Evolutionary conservation across 1,284 basidiomycete genomes (phyloP).

Genomic region (Jaminaea rosea): DNA sequence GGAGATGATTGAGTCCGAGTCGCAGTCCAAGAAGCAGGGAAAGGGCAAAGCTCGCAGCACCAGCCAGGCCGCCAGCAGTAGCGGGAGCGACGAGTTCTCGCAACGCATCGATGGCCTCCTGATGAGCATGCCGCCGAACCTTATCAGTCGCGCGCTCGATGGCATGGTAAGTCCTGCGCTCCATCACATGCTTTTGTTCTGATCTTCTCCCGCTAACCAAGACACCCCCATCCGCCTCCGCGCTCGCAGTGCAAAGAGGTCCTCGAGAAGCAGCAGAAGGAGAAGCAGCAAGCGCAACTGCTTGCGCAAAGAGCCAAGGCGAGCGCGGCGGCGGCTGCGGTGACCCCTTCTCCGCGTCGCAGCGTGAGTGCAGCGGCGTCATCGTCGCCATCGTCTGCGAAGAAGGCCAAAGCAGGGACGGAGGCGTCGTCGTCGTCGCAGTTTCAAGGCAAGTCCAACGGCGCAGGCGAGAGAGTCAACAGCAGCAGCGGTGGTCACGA

Average conservation of each 20-base stretch:
- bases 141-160: constrained; percentile 4
- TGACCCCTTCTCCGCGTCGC: too few species aligned
- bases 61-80: not conserved
- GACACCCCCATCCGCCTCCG: not conserved
- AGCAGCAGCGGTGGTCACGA: too few species aligned
- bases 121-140: constrained; percentile 2
- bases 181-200: not conserved
- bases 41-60: not conserved
- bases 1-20: too few species aligned
- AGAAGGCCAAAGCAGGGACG: too few species aligned
- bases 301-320: too few species aligned
- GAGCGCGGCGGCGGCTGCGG: not conserved
- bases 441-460: too few species aligned
- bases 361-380: too few species aligned
- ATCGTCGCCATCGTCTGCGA: too few species aligned
- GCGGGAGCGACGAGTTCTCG: not conserved
- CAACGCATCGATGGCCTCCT: constrained; percentile 1
- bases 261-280: constrained; percentile 1
- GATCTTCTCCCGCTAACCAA: not conserved
- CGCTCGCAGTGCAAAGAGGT: not conserved
- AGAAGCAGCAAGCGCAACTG: not conserved
- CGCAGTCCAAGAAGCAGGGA: too few species aligned
- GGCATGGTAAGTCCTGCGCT: constrained; percentile 5
- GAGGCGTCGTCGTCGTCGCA: too few species aligned
- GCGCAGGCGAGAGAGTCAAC: too few species aligned